Percentiles rank a stretch among this genome's conserved stretches.
phyloP scores from a whole-genome alignment of 1,139 yeast genomes.

The Saccharomyces hybrid region DNA sequence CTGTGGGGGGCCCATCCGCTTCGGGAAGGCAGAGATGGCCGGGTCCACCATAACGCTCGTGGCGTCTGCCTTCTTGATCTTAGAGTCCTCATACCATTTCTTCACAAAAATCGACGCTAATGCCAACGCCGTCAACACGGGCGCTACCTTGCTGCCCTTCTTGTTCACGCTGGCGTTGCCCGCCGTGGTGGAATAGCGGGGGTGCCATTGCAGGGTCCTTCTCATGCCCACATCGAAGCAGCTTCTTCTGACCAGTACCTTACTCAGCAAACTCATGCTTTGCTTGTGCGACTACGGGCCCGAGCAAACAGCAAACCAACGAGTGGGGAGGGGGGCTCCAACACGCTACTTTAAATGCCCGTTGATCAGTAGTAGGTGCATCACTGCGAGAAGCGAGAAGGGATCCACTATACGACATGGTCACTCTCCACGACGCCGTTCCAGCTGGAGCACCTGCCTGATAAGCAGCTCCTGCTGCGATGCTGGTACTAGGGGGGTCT shows the following conservation, averaged over 20 bases:
- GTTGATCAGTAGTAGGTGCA: background rate
- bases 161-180: background rate
- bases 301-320: background rate
- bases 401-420: background rate
- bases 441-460: conserved; percentile 1
- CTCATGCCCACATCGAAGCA: background rate
- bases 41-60: conserved; percentile 38
- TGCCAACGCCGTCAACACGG: background rate
- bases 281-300: background rate
- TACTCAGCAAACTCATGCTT: background rate
- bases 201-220: background rate
- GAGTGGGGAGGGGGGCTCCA: background rate
- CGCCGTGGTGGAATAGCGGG: background rate
- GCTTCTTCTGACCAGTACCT: background rate
- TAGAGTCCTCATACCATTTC: background rate
- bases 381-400: background rate
- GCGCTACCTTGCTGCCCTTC: background rate
- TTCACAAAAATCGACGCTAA: background rate
- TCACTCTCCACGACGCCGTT: background rate
- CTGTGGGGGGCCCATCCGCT: conserved; percentile 11
- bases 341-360: background rate
- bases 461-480: background rate
- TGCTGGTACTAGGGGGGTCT: background rate
- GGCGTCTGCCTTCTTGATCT: conserved; percentile 1
- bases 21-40: conserved; percentile 45